Evolutionary conservation across 2,329 filamentous ascomycete genomes (phyloP).

Genomic region (Bipolaris sorokiniana): DNA sequence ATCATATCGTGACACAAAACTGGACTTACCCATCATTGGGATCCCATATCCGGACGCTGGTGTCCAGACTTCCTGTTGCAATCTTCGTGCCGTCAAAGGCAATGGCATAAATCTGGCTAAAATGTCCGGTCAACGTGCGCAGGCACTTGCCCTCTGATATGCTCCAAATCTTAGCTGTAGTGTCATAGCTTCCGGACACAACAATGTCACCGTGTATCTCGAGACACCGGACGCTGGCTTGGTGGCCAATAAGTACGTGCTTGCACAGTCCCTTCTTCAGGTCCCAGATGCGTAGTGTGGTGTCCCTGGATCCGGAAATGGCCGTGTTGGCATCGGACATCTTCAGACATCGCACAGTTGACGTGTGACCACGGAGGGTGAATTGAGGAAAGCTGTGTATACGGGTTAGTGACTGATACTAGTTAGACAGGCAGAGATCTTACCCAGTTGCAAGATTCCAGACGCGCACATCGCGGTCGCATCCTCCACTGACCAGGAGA

Average conservation of each 20-base stretch:
- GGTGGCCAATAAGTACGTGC: constrained; percentile 91
- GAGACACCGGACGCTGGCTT: constrained; percentile 91
- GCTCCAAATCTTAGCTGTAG: constrained; percentile 95
- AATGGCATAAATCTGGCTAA: constrained; percentile 98
- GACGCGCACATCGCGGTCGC: constrained; percentile 93
- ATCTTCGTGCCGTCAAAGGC: constrained; percentile 94
- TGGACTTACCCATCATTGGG: constrained; percentile 76
- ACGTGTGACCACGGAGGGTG: constrained; percentile 91
- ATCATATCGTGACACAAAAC: constrained; percentile 21
- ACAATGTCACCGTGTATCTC: constrained; percentile 96
- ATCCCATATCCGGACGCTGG: constrained; percentile 97
- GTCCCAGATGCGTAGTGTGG: constrained; percentile 94
- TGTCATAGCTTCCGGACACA: constrained; percentile 98
- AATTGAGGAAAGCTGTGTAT: constrained; percentile 36
- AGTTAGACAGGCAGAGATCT: constrained; percentile 33
- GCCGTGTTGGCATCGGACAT: constrained; percentile 95
- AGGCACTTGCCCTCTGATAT: constrained; percentile 94
- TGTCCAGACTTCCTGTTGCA: constrained; percentile 94
- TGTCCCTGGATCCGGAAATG: constrained; percentile 95
- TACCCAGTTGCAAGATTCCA: constrained; percentile 96
- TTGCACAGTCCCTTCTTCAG: constrained; percentile 84
- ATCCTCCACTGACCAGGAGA: constrained; percentile 91
- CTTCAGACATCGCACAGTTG: constrained; percentile 94
- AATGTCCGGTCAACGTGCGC: constrained; percentile 88
- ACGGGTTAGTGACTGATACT: constrained; percentile 16